phyloP scores from a whole-genome alignment of 495 filamentous ascomycete genomes.

The Arthonia radiata region DNA sequence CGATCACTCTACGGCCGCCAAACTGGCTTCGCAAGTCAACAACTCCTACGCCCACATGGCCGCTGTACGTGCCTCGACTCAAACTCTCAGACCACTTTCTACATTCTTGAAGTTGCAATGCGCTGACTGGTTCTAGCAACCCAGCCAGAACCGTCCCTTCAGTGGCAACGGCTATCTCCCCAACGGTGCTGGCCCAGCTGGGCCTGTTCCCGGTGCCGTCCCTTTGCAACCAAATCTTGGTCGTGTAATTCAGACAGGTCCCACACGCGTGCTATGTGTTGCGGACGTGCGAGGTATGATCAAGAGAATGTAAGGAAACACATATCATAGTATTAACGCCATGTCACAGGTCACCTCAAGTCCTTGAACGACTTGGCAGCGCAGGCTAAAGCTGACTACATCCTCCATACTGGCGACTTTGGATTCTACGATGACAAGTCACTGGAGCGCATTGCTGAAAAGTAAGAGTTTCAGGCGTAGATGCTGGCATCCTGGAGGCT shows the following conservation, averaged over 20 bases:
- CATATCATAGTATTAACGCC: conserved; percentile 1
- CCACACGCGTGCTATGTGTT: conserved; percentile 73
- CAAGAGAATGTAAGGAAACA: background rate
- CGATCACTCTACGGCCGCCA: no score
- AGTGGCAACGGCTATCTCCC: no score
- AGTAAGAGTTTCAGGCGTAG: conserved; percentile 42
- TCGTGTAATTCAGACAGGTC: conserved; percentile 59
- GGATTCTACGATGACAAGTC: conserved; percentile 97
- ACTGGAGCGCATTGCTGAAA: conserved; percentile 91
- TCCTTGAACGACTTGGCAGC: conserved; percentile 92
- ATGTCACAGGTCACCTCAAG: conserved; percentile 59
- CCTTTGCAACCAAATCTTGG: conserved; percentile 38
- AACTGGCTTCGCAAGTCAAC: no score
- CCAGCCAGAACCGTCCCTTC: no score
- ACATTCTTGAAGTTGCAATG: no score
- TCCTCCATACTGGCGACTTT: conserved; percentile 97
- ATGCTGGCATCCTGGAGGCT: conserved; percentile 1
- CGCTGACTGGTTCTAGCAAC: no score
- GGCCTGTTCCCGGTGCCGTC: conserved; percentile 16
- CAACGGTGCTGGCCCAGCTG: conserved; percentile 15
- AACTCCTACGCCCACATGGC: no score
- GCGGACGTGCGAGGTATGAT: conserved; percentile 84
- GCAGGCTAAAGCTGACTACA: conserved; percentile 78
- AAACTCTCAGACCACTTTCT: no score
- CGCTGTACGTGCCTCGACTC: no score